A percentile compares a stretch with the other conserved stretches of the same genome.
phyloP scores from a whole-genome alignment of 2,329 filamentous ascomycete species.

The Anthostomella pinea region DNA sequence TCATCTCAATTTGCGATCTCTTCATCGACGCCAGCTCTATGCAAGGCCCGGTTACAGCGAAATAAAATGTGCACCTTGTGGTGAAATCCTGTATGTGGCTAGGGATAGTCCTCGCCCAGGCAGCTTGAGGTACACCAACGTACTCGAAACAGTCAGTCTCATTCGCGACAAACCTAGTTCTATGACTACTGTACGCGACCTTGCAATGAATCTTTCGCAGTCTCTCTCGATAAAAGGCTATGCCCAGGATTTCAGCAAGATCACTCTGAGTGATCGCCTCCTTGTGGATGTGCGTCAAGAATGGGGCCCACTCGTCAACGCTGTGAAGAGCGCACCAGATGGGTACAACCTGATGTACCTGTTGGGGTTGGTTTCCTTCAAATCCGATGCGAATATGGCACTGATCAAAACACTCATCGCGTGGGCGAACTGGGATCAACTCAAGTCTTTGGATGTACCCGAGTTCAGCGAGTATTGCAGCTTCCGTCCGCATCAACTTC shows the following conservation, averaged over 20 bases:
- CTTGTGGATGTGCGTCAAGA: constrained; percentile 19
- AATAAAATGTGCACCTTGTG: too few species aligned
- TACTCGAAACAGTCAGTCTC: constrained; percentile 15
- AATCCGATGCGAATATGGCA: constrained; percentile 23
- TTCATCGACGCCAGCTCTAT: constrained; percentile 28
- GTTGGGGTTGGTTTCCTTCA: constrained; percentile 24
- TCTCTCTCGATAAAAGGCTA: constrained; percentile 21
- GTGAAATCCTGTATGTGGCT: constrained; percentile 15
- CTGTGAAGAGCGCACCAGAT: constrained; percentile 10
- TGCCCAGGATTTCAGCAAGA: constrained; percentile 15
- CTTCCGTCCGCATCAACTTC: constrained; percentile 35
- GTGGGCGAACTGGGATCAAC: constrained; percentile 38
- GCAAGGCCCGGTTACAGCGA: constrained; percentile 17
- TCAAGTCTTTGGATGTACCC: constrained; percentile 39
- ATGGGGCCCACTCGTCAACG: constrained; percentile 26
- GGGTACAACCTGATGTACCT: constrained; percentile 24
- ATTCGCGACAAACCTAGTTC: constrained; percentile 10
- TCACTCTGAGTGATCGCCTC: constrained; percentile 22
- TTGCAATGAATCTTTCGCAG: constrained; percentile 20
- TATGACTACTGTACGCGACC: constrained; percentile 18
- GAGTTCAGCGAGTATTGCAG: constrained; percentile 31
- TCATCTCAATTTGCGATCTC: constrained; percentile 20
- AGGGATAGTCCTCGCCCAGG: constrained; percentile 14
- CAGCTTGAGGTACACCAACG: constrained; percentile 17
- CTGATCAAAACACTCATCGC: constrained; percentile 37